Conservation (phyloP, 768 basidiomycete genomes). For the Collybia sordida region DNA sequence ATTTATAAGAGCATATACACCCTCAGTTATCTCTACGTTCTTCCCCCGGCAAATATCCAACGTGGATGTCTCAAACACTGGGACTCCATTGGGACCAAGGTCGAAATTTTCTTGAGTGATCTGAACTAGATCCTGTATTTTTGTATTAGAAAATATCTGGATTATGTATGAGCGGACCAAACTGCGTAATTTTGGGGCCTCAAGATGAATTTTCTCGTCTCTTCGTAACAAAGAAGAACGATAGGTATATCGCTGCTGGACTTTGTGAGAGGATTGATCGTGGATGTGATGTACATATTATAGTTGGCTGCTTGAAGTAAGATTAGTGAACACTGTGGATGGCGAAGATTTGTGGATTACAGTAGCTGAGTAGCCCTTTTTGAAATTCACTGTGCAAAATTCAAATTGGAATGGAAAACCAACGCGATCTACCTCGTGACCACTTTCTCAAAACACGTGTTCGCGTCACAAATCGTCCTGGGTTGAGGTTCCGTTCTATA, state of each 20-base stretch:
- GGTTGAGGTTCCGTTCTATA: no score
- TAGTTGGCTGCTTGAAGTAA: no score
- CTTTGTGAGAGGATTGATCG: conserved; percentile 14
- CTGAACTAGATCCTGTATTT: conserved; percentile 20
- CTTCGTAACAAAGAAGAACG: conserved; percentile 17
- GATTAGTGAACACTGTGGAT: no score
- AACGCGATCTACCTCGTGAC: no score
- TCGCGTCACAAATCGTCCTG: no score
- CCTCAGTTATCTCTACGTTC: conserved; percentile 27
- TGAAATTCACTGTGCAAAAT: no score
- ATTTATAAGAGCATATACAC: conserved; percentile 25
- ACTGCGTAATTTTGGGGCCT: conserved; percentile 24
- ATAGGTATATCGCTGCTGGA: conserved; percentile 22
- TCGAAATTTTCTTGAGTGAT: conserved; percentile 16
- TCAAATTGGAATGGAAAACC: no score
- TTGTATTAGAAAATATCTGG: neutral
- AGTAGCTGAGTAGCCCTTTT: no score
- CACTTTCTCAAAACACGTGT: no score
- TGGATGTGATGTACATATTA: conserved; percentile 20
- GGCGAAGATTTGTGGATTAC: no score
- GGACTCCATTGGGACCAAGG: conserved; percentile 3
- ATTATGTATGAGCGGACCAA: neutral
- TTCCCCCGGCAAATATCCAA: conserved; percentile 27
- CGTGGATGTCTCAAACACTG: conserved; percentile 22
- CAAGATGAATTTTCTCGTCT: conserved; percentile 23